Evolutionary conservation across 1,284 basidiomycete species (phyloP).

Genomic region (Puccinia brachypodii): DNA sequence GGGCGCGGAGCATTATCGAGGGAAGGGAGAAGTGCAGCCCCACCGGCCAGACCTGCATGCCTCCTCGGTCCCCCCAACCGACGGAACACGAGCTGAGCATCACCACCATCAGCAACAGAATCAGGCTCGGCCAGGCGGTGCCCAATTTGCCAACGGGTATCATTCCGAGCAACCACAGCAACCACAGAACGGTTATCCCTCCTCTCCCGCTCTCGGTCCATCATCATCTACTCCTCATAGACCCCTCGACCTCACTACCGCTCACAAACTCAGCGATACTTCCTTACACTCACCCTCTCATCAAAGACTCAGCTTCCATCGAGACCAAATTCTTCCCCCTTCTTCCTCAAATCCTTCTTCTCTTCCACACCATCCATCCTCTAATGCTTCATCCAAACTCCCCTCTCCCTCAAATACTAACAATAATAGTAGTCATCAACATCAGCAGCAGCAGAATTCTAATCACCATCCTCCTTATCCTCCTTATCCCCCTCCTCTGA

Average conservation of each 20-base stretch:
- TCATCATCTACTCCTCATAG: not conserved
- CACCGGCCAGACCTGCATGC: constrained; percentile 37
- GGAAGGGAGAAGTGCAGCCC: constrained; percentile 42
- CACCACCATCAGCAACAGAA: not conserved
- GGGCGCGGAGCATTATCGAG: constrained; percentile 29
- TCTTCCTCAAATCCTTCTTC: not conserved
- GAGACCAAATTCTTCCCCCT: constrained; percentile 4
- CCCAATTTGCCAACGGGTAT: not conserved
- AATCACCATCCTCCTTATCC: not conserved
- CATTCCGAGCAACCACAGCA: not conserved
- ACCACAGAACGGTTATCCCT: constrained; percentile 3
- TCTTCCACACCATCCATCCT: not conserved
- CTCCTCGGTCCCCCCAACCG: constrained; percentile 10
- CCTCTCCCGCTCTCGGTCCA: not conserved
- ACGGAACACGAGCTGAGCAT: not conserved
- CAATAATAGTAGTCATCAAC: not conserved
- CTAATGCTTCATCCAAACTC: constrained; percentile 9
- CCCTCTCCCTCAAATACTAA: not conserved
- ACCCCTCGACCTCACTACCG: not conserved
- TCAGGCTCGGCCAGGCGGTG: not conserved
- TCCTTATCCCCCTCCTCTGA: not conserved
- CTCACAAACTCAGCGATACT: not conserved
- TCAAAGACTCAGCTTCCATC: constrained; percentile 26
- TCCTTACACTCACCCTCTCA: constrained; percentile 9
- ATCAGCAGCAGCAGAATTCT: not conserved